Conservation (phyloP, 1,284 basidiomycete species). For the Anthracocystis walkeri region DNA sequence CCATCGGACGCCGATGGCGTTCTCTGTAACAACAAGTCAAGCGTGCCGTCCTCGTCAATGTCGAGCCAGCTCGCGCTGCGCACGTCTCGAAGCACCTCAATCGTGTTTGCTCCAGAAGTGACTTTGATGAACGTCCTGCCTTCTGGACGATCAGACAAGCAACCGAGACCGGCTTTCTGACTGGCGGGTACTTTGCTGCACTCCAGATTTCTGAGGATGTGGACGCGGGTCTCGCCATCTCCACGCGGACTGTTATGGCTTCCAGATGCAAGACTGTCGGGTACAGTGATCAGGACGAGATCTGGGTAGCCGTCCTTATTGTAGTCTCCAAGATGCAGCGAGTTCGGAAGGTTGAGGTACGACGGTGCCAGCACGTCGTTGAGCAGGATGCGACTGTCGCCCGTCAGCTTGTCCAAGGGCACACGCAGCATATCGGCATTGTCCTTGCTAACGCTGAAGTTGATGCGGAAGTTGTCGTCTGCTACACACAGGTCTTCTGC, state of each 20-base stretch:
- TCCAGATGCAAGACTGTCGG: slow-evolving; percentile 56
- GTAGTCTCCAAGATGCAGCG: slow-evolving; percentile 86
- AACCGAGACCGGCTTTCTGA: slow-evolving; percentile 32
- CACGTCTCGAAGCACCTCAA: slow-evolving; percentile 82
- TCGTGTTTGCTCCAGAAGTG: slow-evolving; percentile 76
- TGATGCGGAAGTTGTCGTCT: slow-evolving; percentile 84
- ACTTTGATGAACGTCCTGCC: slow-evolving; percentile 65
- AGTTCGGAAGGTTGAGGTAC: slow-evolving; percentile 75
- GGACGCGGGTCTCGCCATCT: slow-evolving; percentile 73
- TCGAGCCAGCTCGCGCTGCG: slow-evolving; percentile 85
- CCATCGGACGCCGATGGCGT: slow-evolving; percentile 23
- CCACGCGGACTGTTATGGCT: slow-evolving; percentile 48
- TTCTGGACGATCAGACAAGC: slow-evolving; percentile 29
- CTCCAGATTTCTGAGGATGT: slow-evolving; percentile 79
- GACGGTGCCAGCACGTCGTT: slow-evolving; percentile 74
- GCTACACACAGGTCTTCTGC: slow-evolving; percentile 84
- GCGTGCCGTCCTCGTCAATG: slow-evolving; percentile 93
- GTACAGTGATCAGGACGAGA: slow-evolving; percentile 77
- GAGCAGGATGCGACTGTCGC: slow-evolving; percentile 75
- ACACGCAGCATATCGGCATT: slow-evolving; percentile 78
- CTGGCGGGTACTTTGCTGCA: slow-evolving; percentile 73
- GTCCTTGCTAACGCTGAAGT: slow-evolving; percentile 74
- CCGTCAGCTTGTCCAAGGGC: slow-evolving; percentile 75
- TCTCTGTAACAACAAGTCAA: slow-evolving; percentile 91
- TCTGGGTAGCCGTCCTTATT: slow-evolving; percentile 97